Base-by-base conservation (phyloP, 2,329 filamentous ascomycete genomes). In the Mycogone perniciosa region DNA sequence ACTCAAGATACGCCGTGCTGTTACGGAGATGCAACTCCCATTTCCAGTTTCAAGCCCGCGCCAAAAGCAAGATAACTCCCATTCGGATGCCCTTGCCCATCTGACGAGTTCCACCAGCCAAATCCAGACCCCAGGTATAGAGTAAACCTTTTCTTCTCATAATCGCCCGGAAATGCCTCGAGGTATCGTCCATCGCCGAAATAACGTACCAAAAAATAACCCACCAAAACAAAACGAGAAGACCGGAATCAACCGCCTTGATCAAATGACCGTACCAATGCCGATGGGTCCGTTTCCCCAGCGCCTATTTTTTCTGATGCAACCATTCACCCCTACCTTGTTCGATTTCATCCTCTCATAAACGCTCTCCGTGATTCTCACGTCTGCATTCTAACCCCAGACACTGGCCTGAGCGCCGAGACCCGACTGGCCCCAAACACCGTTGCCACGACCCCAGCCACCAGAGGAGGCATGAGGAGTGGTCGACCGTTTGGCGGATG, bases 331-430 rank as follows among this genome's bases (percentile, higher is more conserved):
- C 47, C 26, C 27, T 44, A 26, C 45, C 31, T 35, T 35, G 10
- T 38, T 29, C 43, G 27, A 11, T 50, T 37, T 35, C 43, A 31
- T 40, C 34, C 43, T 29, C 27, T 10, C 9, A 46, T 33, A 50
- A 33, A 44, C n/a, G 7, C 30, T 33, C 27, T 37, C 13, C 20
- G 10, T 37, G 26, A 46, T 34, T 46, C 20, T 27, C 40, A 11
- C 11, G 30, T 27, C 35, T 11, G 34, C 34, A 5, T 7, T 30
- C 48, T 84, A 96, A 61, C 91, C 91, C 91, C 91, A 97, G 60
- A 96, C 92, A 57, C 89, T 95, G 57, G 91, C 90, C 67, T 95
- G 89, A 55, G 91, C 87, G 57, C 90, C 88, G 55, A 95, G 82
- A 46, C 83, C 82, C 57, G 84, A 89, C 62, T 84, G 85, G 53